Base-by-base conservation (phyloP, 345 rosid genomes). In the Salix exigua region DNA sequence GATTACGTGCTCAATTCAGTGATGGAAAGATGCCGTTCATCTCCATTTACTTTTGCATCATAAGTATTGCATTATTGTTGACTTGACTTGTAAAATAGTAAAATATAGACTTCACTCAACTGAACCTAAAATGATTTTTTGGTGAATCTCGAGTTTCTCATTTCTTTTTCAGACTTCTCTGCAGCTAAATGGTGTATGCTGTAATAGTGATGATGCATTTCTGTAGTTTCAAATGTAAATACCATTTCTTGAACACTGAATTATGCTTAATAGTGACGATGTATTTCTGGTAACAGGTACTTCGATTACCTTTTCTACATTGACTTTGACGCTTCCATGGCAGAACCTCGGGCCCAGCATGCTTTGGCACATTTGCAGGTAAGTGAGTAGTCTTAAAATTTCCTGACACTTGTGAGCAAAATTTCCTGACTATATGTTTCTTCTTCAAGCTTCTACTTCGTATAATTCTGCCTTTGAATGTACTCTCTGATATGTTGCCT, bases 291-390 rank as follows among this genome's bases (percentile, higher is more conserved):
- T 75, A 71, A 71, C 86, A 96, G 99, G 89, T 92, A 87, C 83
- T 93, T 96, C 48, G 98, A 96, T 85, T 93, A 93, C 86, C 88
- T 96, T 23, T 96, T 96, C 79, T 93, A 88, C 80, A 82, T 91
- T 14, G 99, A 96, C 73, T 91, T 96, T 74, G 95, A 92, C 82
- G 98, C 99, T 50, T 96, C 99, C 25, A 92, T 93, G 97, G 98
- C 99, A 42, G 99, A 96, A 30, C 74, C 80, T 2, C 91, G 95
- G 71, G 94, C 94, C 23, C 99, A 93, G 78, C 71, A 81, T 74
- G 95, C 99, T 50, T 81, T 96, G 79, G 88, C 83, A 78, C 91
- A 91, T 87, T 81, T 96, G 80, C 93, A 91, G 98, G 99, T 92
- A 53, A 62, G 87, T 60, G 38, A 37, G 77, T 65, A 18, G 77